Evolutionary conservation across 108 stramenopile species (phyloP).

Genomic region (Aurantiochytrium sp.): DNA sequence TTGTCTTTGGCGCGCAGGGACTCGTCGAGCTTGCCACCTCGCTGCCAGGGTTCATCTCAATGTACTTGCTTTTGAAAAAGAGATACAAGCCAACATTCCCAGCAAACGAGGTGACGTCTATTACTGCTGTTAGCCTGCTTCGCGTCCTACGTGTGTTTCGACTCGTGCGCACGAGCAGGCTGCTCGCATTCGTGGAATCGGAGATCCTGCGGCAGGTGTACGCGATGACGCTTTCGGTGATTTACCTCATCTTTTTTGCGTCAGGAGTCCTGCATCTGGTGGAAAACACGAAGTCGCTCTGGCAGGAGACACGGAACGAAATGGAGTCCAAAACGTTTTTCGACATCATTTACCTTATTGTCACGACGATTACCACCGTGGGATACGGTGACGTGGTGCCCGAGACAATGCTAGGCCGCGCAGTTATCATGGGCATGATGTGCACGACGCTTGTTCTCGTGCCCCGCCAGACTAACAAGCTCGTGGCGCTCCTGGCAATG

Average conservation of each 20-base stretch:
- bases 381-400: constrained; percentile 31
- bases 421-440: not conserved
- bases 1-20: not conserved
- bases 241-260: constrained; percentile 16
- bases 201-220: not conserved
- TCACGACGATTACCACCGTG: constrained; percentile 27
- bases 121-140: not conserved
- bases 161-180: not conserved
- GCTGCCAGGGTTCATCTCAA: not conserved
- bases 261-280: not conserved
- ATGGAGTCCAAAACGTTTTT: not conserved
- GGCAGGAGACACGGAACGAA: not conserved
- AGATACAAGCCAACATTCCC: not conserved
- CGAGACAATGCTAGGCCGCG: not conserved
- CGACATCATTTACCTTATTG: not conserved
- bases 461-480: constrained; percentile 15
- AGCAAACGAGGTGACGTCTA: not conserved
- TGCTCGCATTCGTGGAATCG: not conserved
- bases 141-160: not conserved
- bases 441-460: not conserved
- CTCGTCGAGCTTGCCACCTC: not conserved
- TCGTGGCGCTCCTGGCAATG: constrained; percentile 8
- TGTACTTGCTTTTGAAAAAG: not conserved
- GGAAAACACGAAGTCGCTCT: not conserved
- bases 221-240: not conserved